Conservation (phyloP, 805 yeast species). For the Starmerella apis region DNA sequence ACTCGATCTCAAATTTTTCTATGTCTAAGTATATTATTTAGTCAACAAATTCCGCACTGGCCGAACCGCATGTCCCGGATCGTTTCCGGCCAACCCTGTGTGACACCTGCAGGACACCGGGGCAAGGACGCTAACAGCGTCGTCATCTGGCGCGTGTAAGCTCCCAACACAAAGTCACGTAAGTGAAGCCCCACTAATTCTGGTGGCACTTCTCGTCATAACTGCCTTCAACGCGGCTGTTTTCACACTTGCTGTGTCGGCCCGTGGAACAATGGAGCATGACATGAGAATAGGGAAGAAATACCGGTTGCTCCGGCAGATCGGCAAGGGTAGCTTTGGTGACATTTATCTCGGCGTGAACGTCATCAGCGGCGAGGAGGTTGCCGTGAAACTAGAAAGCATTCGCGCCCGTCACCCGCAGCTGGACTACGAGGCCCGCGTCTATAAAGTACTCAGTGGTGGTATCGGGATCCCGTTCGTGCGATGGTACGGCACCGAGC, state of each 20-base stretch:
- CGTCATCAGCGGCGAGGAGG: conserved; percentile 92
- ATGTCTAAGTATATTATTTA: too few species aligned
- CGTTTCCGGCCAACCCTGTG: too few species aligned
- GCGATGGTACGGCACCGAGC: conserved; percentile 93
- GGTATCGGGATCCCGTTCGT: conserved; percentile 97
- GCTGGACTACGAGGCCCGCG: conserved; percentile 92
- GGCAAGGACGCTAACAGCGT: background rate
- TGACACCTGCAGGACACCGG: too few species aligned
- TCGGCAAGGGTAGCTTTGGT: conserved; percentile 96
- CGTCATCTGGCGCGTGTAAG: background rate
- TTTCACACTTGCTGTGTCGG: background rate
- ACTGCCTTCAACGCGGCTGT: background rate
- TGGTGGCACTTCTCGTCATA: conserved; percentile 5
- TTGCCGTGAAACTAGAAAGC: conserved; percentile 88
- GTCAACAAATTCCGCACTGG: too few species aligned
- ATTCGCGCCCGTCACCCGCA: conserved; percentile 92
- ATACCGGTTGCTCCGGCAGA: conserved; percentile 91
- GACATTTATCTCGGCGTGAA: conserved; percentile 87
- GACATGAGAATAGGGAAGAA: conserved; percentile 89
- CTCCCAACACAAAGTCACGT: conserved; percentile 4
- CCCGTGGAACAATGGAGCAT: conserved; percentile 11
- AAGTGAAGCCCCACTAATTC: background rate
- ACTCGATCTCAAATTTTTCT: too few species aligned
- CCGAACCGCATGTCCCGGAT: too few species aligned
- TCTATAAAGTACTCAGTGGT: conserved; percentile 85